Base-by-base conservation (phyloP, 2,329 filamentous ascomycete genomes). In the Trichoderma sp. region DNA sequence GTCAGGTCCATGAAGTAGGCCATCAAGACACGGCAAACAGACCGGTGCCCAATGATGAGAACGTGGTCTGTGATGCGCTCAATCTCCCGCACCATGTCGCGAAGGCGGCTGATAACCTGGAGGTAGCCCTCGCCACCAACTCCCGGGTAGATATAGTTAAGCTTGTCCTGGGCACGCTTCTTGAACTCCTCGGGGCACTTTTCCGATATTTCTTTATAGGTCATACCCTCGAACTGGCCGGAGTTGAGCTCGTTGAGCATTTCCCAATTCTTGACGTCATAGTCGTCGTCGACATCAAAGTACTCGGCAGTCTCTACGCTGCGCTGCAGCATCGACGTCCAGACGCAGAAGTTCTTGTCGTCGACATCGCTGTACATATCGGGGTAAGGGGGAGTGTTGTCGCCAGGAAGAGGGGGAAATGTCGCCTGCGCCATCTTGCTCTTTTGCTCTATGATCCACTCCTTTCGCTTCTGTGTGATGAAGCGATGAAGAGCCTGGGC, bases 171-270 rank as follows among this genome's bases (percentile, higher is more conserved):
- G 72, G 90, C 88, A 60, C 96, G 92, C 76, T 92, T 90, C 52
- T 85, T 84, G 77, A 93, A 99, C 77, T 99, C 94, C 2, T 93
- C 89, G 0, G 90, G 91, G 76, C 91, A 91, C 71, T 89, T 88
- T n/a, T 86, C 82, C 68, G 89, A 90, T 74, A 99, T 98, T 74
- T 97, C 92, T 2, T 92, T 88, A 79, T 99, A 98, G 0, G 96
- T 98, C 84, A 97, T 89, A 62, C 96, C 95, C 77, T 99, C 96
- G 82, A 97, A 97, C 61, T 89, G 87, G 16, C 96, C 96, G 0
- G 95, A 91, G 75, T 98, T 96, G 60, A 99, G 88, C 81, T 99
- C 96, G 77, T 99, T 97, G 63, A 99, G 87, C 93, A 97, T 97
- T 76, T 94, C 92, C 93, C 95, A 97, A 74, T 97, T 92, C 83